Evolutionary conservation across 2,329 filamentous ascomycete genomes (phyloP).

Genomic region (Beauveria varroae): DNA sequence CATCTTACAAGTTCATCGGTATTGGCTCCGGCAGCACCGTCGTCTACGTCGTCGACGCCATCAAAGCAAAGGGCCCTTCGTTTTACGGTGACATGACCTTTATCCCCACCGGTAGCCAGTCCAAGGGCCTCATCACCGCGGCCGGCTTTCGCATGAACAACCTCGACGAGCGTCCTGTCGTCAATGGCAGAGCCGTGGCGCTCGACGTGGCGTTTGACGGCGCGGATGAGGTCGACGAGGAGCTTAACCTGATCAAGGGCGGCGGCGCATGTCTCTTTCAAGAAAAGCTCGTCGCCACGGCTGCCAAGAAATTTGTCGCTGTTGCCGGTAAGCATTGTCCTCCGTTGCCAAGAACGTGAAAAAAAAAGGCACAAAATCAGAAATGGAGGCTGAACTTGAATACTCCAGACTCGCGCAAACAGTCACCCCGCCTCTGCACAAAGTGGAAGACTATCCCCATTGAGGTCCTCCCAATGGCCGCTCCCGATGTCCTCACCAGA

Average conservation of each 20-base stretch:
- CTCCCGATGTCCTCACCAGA: conserved; percentile 65
- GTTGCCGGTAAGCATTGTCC: conserved; percentile 57
- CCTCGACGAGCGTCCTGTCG: conserved; percentile 63
- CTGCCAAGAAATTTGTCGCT: conserved; percentile 78
- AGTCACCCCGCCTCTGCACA: conserved; percentile 65
- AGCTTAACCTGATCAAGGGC: conserved; percentile 95
- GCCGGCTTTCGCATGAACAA: conserved; percentile 71
- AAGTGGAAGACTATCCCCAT: conserved; percentile 85
- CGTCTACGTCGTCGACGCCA: conserved; percentile 78
- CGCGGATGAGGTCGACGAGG: conserved; percentile 91
- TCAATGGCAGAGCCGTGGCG: conserved; percentile 32
- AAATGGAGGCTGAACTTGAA: not conserved
- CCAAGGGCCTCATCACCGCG: conserved; percentile 73
- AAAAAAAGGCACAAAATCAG: not conserved
- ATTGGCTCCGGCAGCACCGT: conserved; percentile 80
- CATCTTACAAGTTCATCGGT: conserved; percentile 57
- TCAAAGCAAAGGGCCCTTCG: conserved; percentile 50
- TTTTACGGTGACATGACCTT: conserved; percentile 65
- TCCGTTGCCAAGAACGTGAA: not conserved
- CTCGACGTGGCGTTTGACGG: conserved; percentile 94
- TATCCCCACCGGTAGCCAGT: conserved; percentile 87
- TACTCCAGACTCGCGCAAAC: conserved; percentile 74
- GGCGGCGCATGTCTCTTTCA: conserved; percentile 97
- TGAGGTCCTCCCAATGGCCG: conserved; percentile 82
- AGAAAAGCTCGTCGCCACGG: conserved; percentile 88